Conservation (phyloP, 768 basidiomycete genomes). For the Hemileccinum rubropunctum region DNA sequence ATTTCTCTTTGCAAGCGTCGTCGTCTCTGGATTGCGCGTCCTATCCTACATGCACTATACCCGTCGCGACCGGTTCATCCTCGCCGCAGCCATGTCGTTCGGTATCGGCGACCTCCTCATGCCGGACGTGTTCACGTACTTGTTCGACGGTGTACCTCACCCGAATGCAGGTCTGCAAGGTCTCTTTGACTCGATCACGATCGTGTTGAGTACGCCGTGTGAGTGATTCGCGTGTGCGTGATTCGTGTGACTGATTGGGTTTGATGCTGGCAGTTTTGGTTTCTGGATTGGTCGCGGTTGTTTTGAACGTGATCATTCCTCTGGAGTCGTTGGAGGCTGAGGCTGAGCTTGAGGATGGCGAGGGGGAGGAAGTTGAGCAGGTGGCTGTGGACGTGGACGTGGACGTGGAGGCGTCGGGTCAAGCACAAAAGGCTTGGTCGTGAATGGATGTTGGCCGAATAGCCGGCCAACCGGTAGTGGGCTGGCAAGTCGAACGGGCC, state of each 20-base stretch:
- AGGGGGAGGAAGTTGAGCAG: constrained; percentile 16
- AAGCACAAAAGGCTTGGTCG: no score
- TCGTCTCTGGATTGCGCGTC: constrained; percentile 68
- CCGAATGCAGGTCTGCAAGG: constrained; percentile 59
- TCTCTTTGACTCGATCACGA: constrained; percentile 74
- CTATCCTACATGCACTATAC: constrained; percentile 58
- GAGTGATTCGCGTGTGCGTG: constrained; percentile 29
- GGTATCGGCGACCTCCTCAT: constrained; percentile 72
- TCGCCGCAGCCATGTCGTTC: constrained; percentile 66
- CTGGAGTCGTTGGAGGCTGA: constrained; percentile 19
- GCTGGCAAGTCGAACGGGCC: no score
- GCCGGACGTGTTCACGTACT: constrained; percentile 58
- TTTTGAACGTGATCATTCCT: constrained; percentile 59
- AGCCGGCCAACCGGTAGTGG: no score
- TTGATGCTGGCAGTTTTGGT: constrained; percentile 42
- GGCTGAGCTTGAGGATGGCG: background rate
- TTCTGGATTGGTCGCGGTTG: constrained; percentile 54
- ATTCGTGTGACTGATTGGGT: background rate
- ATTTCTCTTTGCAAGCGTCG: constrained; percentile 78
- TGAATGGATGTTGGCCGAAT: no score
- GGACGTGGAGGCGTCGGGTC: constrained; percentile 22
- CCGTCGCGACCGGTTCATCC: constrained; percentile 65
- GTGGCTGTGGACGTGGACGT: constrained; percentile 27
- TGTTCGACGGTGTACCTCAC: constrained; percentile 61
- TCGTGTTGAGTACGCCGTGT: constrained; percentile 81